Evolutionary conservation across 2,329 filamentous ascomycete genomes (phyloP).

Genomic region (Clonostachys solani): DNA sequence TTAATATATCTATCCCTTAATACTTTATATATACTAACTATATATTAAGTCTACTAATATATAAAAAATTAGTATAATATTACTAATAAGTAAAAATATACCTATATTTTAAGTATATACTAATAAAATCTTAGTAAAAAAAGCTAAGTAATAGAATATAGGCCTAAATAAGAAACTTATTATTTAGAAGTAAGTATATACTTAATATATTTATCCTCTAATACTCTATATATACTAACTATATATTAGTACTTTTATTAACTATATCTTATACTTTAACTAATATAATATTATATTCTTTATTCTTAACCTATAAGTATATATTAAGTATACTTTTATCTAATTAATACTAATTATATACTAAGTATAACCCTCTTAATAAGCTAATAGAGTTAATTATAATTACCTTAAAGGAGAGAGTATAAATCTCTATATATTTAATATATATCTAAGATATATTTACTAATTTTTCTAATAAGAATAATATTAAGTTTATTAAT

Average conservation of each 20-base stretch:
- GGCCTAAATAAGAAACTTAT: constrained; percentile 2
- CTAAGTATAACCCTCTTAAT: not conserved
- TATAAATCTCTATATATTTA: not conserved
- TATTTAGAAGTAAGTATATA: constrained; percentile 5
- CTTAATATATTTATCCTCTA: constrained; percentile 1
- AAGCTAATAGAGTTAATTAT: not conserved
- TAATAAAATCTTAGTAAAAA: constrained; percentile 4
- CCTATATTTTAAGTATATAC: constrained; percentile 1
- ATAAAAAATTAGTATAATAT: constrained; percentile 2
- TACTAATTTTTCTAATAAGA: not conserved
- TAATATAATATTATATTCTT: constrained; percentile 13
- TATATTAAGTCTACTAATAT: constrained; percentile 3
- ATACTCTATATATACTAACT: constrained; percentile 1
- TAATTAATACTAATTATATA: not conserved
- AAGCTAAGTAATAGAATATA: constrained; percentile 1
- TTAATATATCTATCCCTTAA: constrained; percentile 1
- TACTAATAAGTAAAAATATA: not conserved
- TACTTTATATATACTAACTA: constrained; percentile 1
- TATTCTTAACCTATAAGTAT: constrained; percentile 8
- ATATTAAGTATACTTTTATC: not conserved
- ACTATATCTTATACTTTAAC: constrained; percentile 3
- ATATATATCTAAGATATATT: not conserved
- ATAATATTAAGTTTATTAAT: not conserved
- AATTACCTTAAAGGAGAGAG: not conserved
- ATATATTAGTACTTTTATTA: constrained; percentile 3